Evolutionary conservation across 2,329 filamentous ascomycete genomes (phyloP), one percentile per base, ranked within the genome.

Genomic region (Hypoxylon sp.): DNA sequence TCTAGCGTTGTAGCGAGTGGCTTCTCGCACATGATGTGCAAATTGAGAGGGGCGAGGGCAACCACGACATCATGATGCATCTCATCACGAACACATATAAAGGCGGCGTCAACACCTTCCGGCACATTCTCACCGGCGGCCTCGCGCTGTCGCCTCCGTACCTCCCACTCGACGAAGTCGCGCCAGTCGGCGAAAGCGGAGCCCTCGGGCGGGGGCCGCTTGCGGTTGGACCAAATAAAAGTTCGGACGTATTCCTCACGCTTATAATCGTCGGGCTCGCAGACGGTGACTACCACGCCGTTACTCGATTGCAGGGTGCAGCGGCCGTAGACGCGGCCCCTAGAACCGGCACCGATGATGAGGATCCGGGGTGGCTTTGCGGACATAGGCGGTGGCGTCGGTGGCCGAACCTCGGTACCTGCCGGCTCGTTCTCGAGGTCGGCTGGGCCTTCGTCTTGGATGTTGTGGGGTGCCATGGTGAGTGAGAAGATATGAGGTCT

Each of bases 1-100:
- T 85, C 80, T 30, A 98, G 82, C 0, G 88, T 91, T 22, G 93
- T 94, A 0, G 94, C 93, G 60, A 99, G 82, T 2, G 96, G 96
- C 82, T 99, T 99, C 84, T 99, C 96, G 79, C 94, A 97, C 85
- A 98, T 92, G 71, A 98, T 89, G 79, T 98, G 94, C 53, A 98
- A 82, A 2, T 87, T 77, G 83, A 90, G 81, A 11, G 88, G 88
- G 1, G 92, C 91, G 58, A 97, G 85, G 1, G 89, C 92, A 48
- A 91, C 85, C 22, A 97, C 87, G 53, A 95, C 93, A 62, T 94
- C 91, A 55, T 90, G 90, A 80, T 99, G 96, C 82, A 93, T 91
- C 80, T 97, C 92, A 79, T 99, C 96, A 8, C 95, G 85, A 1
- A 97, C 94, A 79, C 87, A 89, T 17, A 89, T 83, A 71, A 89